A percentile compares a stretch with the other conserved stretches of the same genome.
phyloP scores from a whole-genome alignment of 2,329 filamentous ascomycete genomes.

The Penicillium sp. region DNA sequence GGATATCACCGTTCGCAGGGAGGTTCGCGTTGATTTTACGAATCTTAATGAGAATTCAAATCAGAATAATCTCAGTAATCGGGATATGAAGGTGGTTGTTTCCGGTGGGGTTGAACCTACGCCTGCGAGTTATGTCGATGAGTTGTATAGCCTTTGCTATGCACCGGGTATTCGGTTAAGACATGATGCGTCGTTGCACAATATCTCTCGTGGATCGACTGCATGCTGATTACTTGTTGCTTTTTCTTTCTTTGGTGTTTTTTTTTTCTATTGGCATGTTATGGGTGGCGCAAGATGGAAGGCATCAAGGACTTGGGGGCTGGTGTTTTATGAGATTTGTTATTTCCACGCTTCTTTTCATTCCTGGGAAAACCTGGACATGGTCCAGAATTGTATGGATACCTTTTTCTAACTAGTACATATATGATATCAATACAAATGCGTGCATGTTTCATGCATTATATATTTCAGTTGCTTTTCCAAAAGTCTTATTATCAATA shows the following conservation, averaged over 20 bases:
- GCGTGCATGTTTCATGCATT: neutral
- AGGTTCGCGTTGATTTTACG: constrained; percentile 56
- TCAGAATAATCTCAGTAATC: constrained; percentile 16
- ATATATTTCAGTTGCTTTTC: neutral
- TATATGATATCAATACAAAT: neutral
- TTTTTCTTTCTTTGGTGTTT: neutral
- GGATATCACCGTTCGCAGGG: constrained; percentile 62
- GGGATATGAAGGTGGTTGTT: constrained; percentile 26
- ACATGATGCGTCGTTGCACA: constrained; percentile 20
- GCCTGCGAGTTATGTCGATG: constrained; percentile 47
- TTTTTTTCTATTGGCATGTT: neutral
- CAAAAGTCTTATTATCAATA: neutral
- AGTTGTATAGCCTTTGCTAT: constrained; percentile 42
- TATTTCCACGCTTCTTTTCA: neutral
- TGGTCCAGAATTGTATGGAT: neutral
- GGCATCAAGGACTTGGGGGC: neutral
- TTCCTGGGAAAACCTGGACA: neutral
- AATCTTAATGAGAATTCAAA: constrained; percentile 23
- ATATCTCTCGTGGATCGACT: neutral
- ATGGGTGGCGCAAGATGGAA: neutral
- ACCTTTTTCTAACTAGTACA: neutral
- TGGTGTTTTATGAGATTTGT: neutral
- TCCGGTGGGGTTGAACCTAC: constrained; percentile 25
- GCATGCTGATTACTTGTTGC: neutral
- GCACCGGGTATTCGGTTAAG: constrained; percentile 29